Evolutionary conservation across 2,329 filamentous ascomycete genomes (phyloP).

Genomic region (Tetracladium maxilliforme): DNA sequence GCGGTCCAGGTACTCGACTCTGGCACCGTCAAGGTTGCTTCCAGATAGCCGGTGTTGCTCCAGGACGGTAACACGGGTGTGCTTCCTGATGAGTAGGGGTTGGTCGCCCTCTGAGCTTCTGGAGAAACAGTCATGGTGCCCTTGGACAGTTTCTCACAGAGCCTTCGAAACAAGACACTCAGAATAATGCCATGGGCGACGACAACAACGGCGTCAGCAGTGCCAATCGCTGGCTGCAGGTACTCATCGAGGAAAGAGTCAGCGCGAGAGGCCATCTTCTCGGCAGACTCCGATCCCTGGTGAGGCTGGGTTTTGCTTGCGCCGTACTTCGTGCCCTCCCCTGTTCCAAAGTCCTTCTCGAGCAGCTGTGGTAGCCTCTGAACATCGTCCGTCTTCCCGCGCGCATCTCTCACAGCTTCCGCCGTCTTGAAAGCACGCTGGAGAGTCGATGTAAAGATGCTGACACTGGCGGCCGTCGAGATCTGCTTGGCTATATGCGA

Average conservation of each 20-base stretch:
- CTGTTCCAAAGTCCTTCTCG: slow-evolving; percentile 62
- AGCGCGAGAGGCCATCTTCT: slow-evolving; percentile 49
- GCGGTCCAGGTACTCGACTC: too few relatives aligned
- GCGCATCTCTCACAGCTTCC: slow-evolving; percentile 44
- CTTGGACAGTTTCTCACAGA: slow-evolving; percentile 38
- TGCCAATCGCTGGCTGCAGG: slow-evolving; percentile 23
- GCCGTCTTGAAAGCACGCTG: slow-evolving; percentile 62
- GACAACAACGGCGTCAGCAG: slow-evolving; percentile 38
- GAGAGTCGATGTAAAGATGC: slow-evolving; percentile 69
- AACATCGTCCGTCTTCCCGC: slow-evolving; percentile 13
- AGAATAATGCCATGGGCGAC: slow-evolving; percentile 79
- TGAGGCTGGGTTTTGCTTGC: slow-evolving; percentile 25
- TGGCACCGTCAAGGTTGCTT: too few relatives aligned
- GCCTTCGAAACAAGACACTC: slow-evolving; percentile 46
- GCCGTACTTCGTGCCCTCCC: slow-evolving; percentile 48
- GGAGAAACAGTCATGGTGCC: slow-evolving; percentile 18
- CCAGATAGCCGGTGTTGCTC: slow-evolving; percentile 50
- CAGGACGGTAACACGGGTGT: slow-evolving; percentile 34
- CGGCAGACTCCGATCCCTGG: slow-evolving; percentile 50
- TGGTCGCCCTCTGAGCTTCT: too few relatives aligned
- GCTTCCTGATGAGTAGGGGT: too few relatives aligned
- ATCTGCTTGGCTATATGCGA: slow-evolving; percentile 49
- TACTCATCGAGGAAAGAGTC: slow-evolving; percentile 51
- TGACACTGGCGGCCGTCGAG: slow-evolving; percentile 46
- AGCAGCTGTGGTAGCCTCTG: slow-evolving; percentile 25